Evolutionary conservation across 148 eudicot species (phyloP), one percentile per base, ranked within the genome.

Genomic region (Dysphania ambrosioides): DNA sequence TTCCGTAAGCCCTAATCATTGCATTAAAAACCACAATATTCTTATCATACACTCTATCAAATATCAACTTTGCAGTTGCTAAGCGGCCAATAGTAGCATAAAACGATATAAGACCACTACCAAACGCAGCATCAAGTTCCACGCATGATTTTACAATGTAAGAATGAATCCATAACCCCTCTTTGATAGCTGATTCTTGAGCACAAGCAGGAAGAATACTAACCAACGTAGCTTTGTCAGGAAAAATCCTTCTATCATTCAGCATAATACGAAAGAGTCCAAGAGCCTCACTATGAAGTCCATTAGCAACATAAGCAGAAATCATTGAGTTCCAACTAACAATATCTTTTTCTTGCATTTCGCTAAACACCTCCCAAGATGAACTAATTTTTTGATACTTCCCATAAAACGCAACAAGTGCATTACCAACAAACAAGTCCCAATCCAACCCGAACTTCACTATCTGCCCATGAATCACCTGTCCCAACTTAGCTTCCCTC

Each of bases 141-240:
- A 84, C 49, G 5, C 75, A 59, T 8, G 79, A 69, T 49, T 75
- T 79, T 74, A 73, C 5, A 15, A 81, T 75, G 73, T 56, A 72
- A 9, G 71, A 70, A 66, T 81, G 83, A 75, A 84, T 78, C 77
- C 81, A 70, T 30, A 72, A 42, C 30, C 86, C 86, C 15, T 78
- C 65, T 27, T 30, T 78, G 12, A 81, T 49, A 18, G 71, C 79
- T 35, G 80, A 71, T 62, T 57, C 60, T 44, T 78, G 86, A 70
- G 77, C 79, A 72, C 86, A 83, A 77, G 86, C 79, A n/a, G 86
- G 81, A 42, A 83, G 77, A 64, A 80, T 66, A 34, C 77, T 68
- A 34, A 81, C 86, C n/a, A 83, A 40, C 26, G 86, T 83, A 41
- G 83, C 74, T 71, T 55, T 73, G 63, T 83, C 81, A 0, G 79